Conservation (phyloP, 2,329 filamentous ascomycete species). For the Ophiognomonia clavigignenti-juglandacearum region DNA sequence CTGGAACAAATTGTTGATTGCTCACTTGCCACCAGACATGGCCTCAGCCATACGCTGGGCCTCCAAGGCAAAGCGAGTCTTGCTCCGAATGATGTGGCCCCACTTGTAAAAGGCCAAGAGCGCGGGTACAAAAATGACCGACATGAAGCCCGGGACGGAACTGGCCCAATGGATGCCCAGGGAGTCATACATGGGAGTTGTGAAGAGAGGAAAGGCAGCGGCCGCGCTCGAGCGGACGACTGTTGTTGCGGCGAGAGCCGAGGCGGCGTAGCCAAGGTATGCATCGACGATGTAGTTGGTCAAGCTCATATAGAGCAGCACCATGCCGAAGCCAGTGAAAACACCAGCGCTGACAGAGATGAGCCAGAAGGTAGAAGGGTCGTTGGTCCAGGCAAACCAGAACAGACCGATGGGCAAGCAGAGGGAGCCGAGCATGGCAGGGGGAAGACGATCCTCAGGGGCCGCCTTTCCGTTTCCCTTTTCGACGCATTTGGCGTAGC, state of each 20-base stretch:
- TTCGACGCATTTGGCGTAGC: slow-evolving; percentile 41
- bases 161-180: slow-evolving; percentile 76
- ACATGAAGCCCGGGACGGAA: slow-evolving; percentile 68
- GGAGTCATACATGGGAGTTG: slow-evolving; percentile 63
- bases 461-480: slow-evolving; percentile 48
- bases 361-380: slow-evolving; percentile 22
- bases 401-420: slow-evolving; percentile 50
- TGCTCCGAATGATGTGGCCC: slow-evolving; percentile 47
- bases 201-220: slow-evolving; percentile 73
- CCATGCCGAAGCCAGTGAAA: slow-evolving; percentile 69
- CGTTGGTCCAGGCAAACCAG: slow-evolving; percentile 54
- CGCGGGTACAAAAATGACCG: slow-evolving; percentile 71
- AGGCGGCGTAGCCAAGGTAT: slow-evolving; percentile 79
- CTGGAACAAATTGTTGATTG: too few relatives aligned
- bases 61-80: slow-evolving; percentile 34
- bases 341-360: slow-evolving; percentile 26
- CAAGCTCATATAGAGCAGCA: slow-evolving; percentile 74
- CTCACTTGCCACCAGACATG: slow-evolving; percentile 13
- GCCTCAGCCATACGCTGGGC: slow-evolving; percentile 12
- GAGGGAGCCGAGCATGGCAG: slow-evolving; percentile 50
- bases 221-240: slow-evolving; percentile 69
- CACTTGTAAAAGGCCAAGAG: slow-evolving; percentile 72
- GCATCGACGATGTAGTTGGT: slow-evolving; percentile 74
- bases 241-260: slow-evolving; percentile 73
- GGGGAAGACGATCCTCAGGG: slow-evolving; percentile 52